Conservation (phyloP, 768 basidiomycete species). For the Leucosporidium yakuticum region DNA sequence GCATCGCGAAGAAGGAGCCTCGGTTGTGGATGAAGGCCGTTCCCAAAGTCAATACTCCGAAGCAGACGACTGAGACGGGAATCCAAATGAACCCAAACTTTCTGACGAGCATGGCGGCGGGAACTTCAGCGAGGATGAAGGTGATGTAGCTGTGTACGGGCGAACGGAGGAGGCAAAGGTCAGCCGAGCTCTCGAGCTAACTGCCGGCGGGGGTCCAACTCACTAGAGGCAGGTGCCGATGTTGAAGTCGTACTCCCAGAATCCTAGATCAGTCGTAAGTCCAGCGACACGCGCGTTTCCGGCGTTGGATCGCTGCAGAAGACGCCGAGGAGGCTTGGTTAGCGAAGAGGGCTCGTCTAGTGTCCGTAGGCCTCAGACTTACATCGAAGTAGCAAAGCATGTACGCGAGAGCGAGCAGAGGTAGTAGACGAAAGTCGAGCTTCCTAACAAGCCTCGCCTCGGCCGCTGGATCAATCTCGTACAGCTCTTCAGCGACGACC, state of each 20-base stretch:
- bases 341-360: too few species aligned
- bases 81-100: constrained; percentile 1
- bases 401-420: too few species aligned
- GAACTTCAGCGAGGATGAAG: background rate
- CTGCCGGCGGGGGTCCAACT: background rate
- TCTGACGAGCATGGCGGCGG: background rate
- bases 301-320: background rate
- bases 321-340: too few species aligned
- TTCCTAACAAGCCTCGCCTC: too few species aligned
- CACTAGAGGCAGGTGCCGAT: constrained; percentile 1
- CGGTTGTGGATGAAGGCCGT: background rate
- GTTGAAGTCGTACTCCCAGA: background rate
- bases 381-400: too few species aligned
- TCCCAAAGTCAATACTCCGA: background rate
- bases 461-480: too few species aligned
- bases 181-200: too few species aligned
- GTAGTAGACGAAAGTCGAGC: too few species aligned
- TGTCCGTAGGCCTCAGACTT: too few species aligned
- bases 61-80: background rate
- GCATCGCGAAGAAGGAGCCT: background rate
- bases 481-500: too few species aligned
- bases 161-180: background rate
- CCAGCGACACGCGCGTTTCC: background rate
- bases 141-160: background rate
- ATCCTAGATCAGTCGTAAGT: background rate